Evolutionary conservation across 2,329 filamentous ascomycete genomes (phyloP).

Genomic region (Chaetomium sp.): DNA sequence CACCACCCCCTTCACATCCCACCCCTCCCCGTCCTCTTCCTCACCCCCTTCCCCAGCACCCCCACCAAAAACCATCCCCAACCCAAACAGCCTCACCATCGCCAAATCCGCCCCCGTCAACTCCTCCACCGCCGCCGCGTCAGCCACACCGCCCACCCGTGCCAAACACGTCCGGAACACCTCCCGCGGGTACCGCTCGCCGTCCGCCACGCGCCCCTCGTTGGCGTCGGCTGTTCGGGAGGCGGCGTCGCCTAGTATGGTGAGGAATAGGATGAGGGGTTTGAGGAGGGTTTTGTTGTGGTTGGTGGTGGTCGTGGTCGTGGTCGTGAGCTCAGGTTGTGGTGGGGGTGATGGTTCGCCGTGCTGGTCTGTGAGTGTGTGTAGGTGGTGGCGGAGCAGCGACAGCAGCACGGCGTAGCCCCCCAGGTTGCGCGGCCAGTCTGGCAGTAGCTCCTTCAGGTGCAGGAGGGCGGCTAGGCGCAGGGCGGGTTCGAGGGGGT

Average conservation of each 20-base stretch:
- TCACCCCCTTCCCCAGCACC: not conserved
- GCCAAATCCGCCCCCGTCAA: conserved; percentile 33
- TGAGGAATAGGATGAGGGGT: conserved; percentile 36
- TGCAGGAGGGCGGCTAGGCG: conserved; percentile 39
- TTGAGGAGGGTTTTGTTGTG: not conserved
- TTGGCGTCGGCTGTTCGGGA: conserved; percentile 36
- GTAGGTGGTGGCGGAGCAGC: conserved; percentile 36
- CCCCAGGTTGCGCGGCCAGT: conserved; percentile 40
- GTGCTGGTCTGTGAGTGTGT: not conserved
- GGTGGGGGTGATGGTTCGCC: not conserved
- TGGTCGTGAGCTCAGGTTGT: not conserved
- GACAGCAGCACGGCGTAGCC: conserved; percentile 39
- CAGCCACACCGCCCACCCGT: conserved; percentile 13
- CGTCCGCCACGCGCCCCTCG: conserved; percentile 28
- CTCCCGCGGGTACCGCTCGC: conserved; percentile 37
- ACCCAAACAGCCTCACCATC: conserved; percentile 31
- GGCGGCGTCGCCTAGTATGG: conserved; percentile 37
- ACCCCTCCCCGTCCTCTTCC: conserved; percentile 2
- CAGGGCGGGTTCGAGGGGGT: conserved; percentile 36
- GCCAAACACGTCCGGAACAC: conserved; percentile 36
- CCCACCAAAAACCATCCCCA: conserved; percentile 15
- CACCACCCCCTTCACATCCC: conserved; percentile 21
- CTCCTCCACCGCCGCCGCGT: conserved; percentile 16
- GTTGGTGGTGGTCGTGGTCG: not conserved
- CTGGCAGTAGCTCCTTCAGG: conserved; percentile 41